phyloP scores from a whole-genome alignment of 257 asterid species.

The Scutellaria galericulata region DNA sequence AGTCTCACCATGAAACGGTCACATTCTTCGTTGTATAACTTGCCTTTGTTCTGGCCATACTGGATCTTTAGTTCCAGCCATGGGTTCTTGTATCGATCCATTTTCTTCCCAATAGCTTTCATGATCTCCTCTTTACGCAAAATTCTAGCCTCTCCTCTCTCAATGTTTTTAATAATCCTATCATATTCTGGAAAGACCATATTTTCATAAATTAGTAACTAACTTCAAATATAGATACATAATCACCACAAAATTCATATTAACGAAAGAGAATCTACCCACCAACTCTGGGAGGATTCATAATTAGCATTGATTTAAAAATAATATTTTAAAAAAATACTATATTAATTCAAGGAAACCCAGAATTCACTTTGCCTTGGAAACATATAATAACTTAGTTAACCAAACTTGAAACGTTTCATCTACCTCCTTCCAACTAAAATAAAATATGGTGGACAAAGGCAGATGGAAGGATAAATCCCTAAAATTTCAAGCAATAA shows the following conservation, averaged over 20 bases:
- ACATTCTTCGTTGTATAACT: slow-evolving; percentile 94
- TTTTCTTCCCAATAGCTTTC: slow-evolving; percentile 86
- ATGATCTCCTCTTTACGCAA: slow-evolving; percentile 89
- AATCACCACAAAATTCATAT: background rate
- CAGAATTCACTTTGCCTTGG: background rate
- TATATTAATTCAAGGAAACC: background rate
- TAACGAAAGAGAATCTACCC: background rate
- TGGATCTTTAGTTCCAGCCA: slow-evolving; percentile 90
- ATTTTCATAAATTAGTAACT: slow-evolving; percentile 24
- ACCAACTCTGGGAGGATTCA: background rate
- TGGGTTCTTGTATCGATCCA: slow-evolving; percentile 96
- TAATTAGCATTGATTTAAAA: background rate
- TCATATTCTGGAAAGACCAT: slow-evolving; percentile 70
- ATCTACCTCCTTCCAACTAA: background rate
- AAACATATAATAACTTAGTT: background rate
- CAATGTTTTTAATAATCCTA: slow-evolving; percentile 84
- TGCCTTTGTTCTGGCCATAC: slow-evolving; percentile 98
- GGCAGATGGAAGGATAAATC: slow-evolving; percentile 13
- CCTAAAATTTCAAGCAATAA: slow-evolving; percentile 3
- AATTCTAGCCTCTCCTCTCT: slow-evolving; percentile 96
- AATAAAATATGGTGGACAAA: background rate
- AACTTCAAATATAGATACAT: background rate
- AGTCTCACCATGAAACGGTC: slow-evolving; percentile 87
- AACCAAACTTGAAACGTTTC: background rate
- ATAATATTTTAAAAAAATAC: no score